phyloP scores from a whole-genome alignment of 2,329 filamentous ascomycete species.

The Fusarium ambrosium region DNA sequence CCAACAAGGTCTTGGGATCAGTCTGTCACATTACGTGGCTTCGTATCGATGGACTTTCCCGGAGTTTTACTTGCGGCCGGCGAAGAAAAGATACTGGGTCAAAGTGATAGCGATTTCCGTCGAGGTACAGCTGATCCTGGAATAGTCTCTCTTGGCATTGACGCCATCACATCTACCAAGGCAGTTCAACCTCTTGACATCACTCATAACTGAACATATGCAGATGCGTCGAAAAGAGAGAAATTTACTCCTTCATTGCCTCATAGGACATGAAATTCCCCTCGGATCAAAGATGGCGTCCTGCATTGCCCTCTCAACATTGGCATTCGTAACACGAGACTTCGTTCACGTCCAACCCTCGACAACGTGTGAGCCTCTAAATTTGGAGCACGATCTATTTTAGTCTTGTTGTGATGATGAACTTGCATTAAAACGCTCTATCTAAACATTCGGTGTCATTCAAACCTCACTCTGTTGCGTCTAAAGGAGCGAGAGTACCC shows the following conservation, averaged over 20 bases:
- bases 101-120: neutral
- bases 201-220: constrained; percentile 29
- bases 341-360: neutral
- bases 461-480: too few relatives aligned
- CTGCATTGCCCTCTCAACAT: too few relatives aligned
- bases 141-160: neutral
- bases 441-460: too few relatives aligned
- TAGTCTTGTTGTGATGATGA: too few relatives aligned
- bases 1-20: neutral
- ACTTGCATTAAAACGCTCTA: too few relatives aligned
- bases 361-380: neutral
- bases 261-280: neutral
- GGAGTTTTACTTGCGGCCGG: neutral
- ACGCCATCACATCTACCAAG: neutral
- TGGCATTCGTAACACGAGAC: too few relatives aligned
- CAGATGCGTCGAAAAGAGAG: neutral
- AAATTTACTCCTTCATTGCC: neutral
- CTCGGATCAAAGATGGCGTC: too few relatives aligned
- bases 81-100: neutral
- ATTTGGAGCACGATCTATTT: neutral
- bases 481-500: neutral
- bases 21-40: neutral
- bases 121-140: neutral
- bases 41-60: neutral
- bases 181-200: constrained; percentile 5